These are phyloP conservation scores for Orychophragmus violaceus DNA, from an alignment of 345 rosid species.

Conservation along the genomic window DNA sequence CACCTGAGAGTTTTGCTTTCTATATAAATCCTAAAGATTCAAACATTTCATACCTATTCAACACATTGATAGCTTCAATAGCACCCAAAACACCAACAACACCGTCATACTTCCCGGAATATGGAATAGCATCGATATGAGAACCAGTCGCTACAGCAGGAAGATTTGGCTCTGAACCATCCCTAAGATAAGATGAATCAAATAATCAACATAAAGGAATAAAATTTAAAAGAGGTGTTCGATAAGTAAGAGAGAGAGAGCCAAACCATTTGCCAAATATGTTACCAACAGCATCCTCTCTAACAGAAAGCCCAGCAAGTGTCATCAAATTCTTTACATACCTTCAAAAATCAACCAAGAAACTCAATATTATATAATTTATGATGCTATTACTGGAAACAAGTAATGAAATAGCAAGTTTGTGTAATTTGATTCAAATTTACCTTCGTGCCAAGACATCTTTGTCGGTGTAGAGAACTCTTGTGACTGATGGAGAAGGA, in stretches of 20 bases:
- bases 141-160: constrained; percentile 83
- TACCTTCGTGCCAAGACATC: constrained; percentile 85
- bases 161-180: constrained; percentile 61
- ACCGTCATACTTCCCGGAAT: constrained; percentile 91
- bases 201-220: not conserved
- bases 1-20: not conserved
- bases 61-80: constrained; percentile 77
- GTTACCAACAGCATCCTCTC: constrained; percentile 93
- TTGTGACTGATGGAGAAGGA: constrained; percentile 83
- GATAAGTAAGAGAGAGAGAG: not conserved
- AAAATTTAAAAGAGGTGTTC: not conserved
- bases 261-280: constrained; percentile 84
- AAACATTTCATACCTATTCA: constrained; percentile 49
- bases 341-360: constrained; percentile 29
- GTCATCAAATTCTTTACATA: constrained; percentile 71
- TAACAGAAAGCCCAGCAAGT: constrained; percentile 61
- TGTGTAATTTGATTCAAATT: not conserved
- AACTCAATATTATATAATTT: not conserved
- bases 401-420: not conserved
- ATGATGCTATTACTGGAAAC: not conserved
- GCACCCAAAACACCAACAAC: constrained; percentile 97
- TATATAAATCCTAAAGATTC: not conserved
- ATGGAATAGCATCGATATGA: constrained; percentile 93
- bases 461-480: constrained; percentile 68
- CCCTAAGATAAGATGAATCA: constrained; percentile 39